These are phyloP conservation scores for Prunus kanzakura DNA, from an alignment of 306 rosid species.

Conservation along the genomic window DNA sequence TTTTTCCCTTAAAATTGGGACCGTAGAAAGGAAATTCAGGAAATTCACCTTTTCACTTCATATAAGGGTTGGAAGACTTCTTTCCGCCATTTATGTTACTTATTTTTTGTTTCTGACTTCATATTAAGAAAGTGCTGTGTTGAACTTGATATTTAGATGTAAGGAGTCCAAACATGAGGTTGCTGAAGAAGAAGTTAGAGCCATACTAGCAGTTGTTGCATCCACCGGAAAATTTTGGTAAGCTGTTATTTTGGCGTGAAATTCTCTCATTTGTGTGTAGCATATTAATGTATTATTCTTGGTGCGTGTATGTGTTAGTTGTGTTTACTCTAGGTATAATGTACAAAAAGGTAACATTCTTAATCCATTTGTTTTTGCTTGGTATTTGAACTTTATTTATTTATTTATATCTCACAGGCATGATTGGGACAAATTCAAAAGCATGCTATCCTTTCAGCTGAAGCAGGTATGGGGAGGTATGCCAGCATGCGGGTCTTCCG, in stretches of 20 bases:
- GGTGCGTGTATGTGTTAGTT: not conserved
- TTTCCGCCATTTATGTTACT: not conserved
- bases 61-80: not conserved
- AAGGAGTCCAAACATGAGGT: conserved; percentile 22
- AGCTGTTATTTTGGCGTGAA: not conserved
- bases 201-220: conserved; percentile 45
- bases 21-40: not conserved
- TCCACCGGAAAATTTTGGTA: conserved; percentile 60
- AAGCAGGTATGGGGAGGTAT: conserved; percentile 99
- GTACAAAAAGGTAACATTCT: not conserved
- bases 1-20: not conserved
- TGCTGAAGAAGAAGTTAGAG: conserved; percentile 37
- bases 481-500: conserved; percentile 39
- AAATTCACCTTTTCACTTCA: not conserved
- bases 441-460: conserved; percentile 78
- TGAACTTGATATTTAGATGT: conserved; percentile 32
- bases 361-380: not conserved
- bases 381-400: not conserved
- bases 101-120: not conserved
- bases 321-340: not conserved
- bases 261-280: conserved; percentile 6
- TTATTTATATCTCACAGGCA: conserved; percentile 55
- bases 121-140: not conserved
- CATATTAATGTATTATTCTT: not conserved
- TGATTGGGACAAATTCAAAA: conserved; percentile 86